Base-by-base conservation (phyloP, 176 grass and related monocot genomes). In the Oryza rufipogon region DNA sequence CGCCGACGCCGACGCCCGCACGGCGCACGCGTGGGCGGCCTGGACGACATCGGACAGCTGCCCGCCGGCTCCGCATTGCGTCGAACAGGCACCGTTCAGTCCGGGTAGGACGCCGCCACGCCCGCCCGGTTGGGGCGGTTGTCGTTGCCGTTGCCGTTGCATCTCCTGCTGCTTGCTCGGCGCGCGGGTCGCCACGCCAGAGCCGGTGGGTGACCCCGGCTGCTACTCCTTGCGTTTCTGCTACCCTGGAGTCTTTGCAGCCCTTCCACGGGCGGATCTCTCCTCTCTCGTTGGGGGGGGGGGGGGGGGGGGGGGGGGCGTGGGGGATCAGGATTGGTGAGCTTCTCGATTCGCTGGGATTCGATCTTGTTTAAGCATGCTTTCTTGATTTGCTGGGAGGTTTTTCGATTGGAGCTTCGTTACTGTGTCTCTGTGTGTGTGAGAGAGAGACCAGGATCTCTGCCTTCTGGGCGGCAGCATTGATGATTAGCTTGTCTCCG, bases 261-360 rank as follows among this genome's bases (percentile, higher is more conserved):
- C 28, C 38, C 38, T 39, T 54, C 87, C 26, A 5, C n/a, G 13
- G 8, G 11, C n/a, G 76, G 87, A 89, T 85, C 82, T 89, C 61
- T 16, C 58, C 38, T 39, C 38, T 39, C 38, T 39, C 38, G 3
- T 34, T 34, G 33, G 33, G 33, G 33, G 33, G 33, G 33, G 28
- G 2, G 28, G 4, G n/a, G n/a, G n/a, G n/a, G n/a, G n/a, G 0
- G 34, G 30, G 1, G 15, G 33, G 33, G 33, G 28, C 2, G 28
- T 12, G 0, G 34, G 30, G 1, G 15, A 30, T 30, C 28, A 30
- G 54, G 69, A 42, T 67, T 54, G 0, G 22, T 15, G 75, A 45
- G 9, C 33, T 8, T 23, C 32, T 52, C 66, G 75, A 67, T 67
- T 74, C 9, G 69, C 36, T 13, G 82, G 80, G 80, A 89, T 85